Base-by-base conservation (phyloP, 2,329 filamentous ascomycete species). In the Calonectria ilicicola region DNA sequence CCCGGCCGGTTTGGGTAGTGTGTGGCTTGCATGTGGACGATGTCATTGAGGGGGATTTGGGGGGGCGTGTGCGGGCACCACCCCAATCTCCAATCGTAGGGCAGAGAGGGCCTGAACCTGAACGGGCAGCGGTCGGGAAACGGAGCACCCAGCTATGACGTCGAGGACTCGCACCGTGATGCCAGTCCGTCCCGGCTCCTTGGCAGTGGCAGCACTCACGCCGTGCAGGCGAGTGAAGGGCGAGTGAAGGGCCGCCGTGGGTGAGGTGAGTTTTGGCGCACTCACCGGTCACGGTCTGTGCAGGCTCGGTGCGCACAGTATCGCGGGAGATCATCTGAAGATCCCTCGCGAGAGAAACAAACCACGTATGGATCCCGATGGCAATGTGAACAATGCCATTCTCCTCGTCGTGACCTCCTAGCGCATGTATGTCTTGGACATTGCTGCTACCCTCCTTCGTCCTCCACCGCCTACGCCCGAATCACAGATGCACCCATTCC, bases 261-360 rank as follows among this genome's bases (percentile, higher is more conserved):
- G 70, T 75, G 69, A 71, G 64, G 74, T 49, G 47, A 64, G 66
- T 64, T 75, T 29, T 44, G 14, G 26, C 40, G 10, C 14, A 27
- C 29, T 42, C 38, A 29, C 21, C 56, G 56, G 56, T n/a, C 21
- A n/a, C 27, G 58, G 26, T 21, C 38, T 49, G 75, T 78, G 75
- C 75, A 75, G 75, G 71, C 65, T 26, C 69, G 44, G 53, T 42
- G 58, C 72, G 38, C 15, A 44, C 38, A 58, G 29, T 19, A 58
- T 58, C 53, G 35, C 53, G 77, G 77, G 77, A 75, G 77, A 79
- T 79, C 77, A 77, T 70, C 76, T 72, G 32, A 27, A 40, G 72
- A 72, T 71, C 51, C 46, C 65, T 53, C 9, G n/a, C 42, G 53
- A 44, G 70, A 78, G 74, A n/a, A 46, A 29, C 63, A 44, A 65